phyloP scores from a whole-genome alignment of 2,329 filamentous ascomycete genomes.

The Emydomyces testavorans region DNA sequence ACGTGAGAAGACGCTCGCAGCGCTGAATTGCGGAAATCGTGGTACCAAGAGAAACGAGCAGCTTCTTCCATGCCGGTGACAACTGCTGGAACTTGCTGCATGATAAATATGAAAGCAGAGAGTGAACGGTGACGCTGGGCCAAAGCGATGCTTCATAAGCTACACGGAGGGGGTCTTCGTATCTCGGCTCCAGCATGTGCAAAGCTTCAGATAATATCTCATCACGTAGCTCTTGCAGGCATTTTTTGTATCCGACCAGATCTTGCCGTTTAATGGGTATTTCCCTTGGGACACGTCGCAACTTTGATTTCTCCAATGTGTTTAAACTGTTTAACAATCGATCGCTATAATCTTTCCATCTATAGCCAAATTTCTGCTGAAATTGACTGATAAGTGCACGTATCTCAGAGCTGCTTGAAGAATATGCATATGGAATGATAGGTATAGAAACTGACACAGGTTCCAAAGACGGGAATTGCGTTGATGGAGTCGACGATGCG shows the following conservation, averaged over 20 bases:
- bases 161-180: background rate
- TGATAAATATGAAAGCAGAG: constrained; percentile 1
- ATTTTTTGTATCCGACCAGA: background rate
- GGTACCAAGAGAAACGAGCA: background rate
- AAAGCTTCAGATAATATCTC: constrained; percentile 3
- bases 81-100: background rate
- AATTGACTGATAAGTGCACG: background rate
- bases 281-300: background rate
- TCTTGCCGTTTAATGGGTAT: background rate
- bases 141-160: background rate
- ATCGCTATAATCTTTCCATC: constrained; percentile 5
- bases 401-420: background rate
- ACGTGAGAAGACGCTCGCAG: constrained; percentile 1
- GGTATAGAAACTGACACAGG: background rate
- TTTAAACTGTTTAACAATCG: background rate
- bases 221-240: background rate
- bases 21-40: background rate
- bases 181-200: background rate
- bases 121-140: constrained; percentile 4
- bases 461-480: background rate
- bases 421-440: background rate
- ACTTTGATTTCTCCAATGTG: background rate
- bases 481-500: background rate
- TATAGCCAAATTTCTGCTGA: background rate
- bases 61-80: background rate